Base-by-base conservation (phyloP, 2,329 filamentous ascomycete genomes). In the Scortechinia acanthostroma region DNA sequence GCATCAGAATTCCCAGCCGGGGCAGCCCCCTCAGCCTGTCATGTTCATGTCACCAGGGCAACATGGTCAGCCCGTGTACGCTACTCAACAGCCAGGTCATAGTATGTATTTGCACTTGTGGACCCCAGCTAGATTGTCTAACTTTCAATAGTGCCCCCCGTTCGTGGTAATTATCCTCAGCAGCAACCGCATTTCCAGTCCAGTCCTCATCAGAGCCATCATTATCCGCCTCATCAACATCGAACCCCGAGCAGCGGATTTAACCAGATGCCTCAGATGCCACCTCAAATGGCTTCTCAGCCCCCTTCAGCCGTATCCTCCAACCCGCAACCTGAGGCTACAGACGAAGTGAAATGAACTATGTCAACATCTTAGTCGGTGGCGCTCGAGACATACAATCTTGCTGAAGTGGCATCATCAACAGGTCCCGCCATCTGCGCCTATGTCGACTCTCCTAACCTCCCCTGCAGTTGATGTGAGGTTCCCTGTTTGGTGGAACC, bases 1-100 rank as follows among this genome's bases (percentile, higher is more conserved):
- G 65, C 81, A 83, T 52, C 77, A 82, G 57, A 77, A 77, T 43
- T 84, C 80, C 16, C 80, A 84, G 53, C 78, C 82, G 54, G 80
- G 81, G 14, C 76, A 80, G 51, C 68, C 70, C 40, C 68, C 69
- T 28, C 73, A 73, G 50, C 66, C 64, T 17, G 60, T 73, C 47
- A 71, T 76, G 66, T 40, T 40, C 50, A 72, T 76, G 70, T 64
- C 66, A 40, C 65, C 66, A 20, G 66, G 65, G 22, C 71, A 73
- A 52, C 71, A 69, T 50, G 69, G 65, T 43, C 71, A 71, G 49
- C 70, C 69, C 21, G 66, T 72, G 50, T 71, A 73, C 55, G 59
- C 60, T 44, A 64, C 66, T 33, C 71, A 75, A 51, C 73, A 72
- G 46, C 64, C 67, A 46, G 68, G 63, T 43, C 68, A 73, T 50